Evolutionary conservation across 768 basidiomycete genomes (phyloP).

Genomic region (Tulasnella sp.): DNA sequence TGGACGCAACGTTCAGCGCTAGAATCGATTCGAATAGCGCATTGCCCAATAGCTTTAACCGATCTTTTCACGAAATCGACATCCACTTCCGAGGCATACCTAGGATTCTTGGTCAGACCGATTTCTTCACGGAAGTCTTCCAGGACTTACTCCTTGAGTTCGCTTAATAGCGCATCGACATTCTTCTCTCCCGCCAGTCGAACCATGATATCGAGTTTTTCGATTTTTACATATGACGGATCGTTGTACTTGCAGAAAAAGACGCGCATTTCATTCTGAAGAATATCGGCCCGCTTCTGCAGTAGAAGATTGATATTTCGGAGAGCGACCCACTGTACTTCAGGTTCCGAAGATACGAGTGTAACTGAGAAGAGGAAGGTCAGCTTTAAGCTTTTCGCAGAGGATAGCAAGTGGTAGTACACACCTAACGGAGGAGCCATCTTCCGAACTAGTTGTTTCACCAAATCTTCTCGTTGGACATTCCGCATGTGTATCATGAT

Average conservation of each 20-base stretch:
- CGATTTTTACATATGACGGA: constrained; percentile 97
- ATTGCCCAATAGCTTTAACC: constrained; percentile 94
- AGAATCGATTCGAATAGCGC: constrained; percentile 91
- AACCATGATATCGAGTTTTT: constrained; percentile 99
- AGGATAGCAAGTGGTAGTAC: constrained; percentile 27
- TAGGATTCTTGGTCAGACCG: constrained; percentile 43
- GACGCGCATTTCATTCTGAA: constrained; percentile 96
- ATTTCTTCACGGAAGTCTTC: background rate
- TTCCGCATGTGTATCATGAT: constrained; percentile 96
- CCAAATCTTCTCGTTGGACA: constrained; percentile 78
- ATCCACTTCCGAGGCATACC: constrained; percentile 96
- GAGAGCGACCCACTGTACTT: constrained; percentile 98
- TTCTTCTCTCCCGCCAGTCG: constrained; percentile 87
- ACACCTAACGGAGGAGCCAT: constrained; percentile 86
- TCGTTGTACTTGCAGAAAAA: constrained; percentile 99
- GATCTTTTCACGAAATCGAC: constrained; percentile 97
- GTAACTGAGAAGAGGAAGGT: constrained; percentile 58
- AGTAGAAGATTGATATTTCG: constrained; percentile 96
- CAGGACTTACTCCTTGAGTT: constrained; percentile 83
- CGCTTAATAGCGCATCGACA: constrained; percentile 91
- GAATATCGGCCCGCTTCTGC: constrained; percentile 87
- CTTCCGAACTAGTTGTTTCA: constrained; percentile 85
- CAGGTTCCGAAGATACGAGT: constrained; percentile 92
- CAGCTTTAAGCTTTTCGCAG: background rate
- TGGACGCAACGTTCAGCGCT: constrained; percentile 95